Evolutionary conservation across 768 basidiomycete species (phyloP).

Genomic region (Hypholoma fasciculare): DNA sequence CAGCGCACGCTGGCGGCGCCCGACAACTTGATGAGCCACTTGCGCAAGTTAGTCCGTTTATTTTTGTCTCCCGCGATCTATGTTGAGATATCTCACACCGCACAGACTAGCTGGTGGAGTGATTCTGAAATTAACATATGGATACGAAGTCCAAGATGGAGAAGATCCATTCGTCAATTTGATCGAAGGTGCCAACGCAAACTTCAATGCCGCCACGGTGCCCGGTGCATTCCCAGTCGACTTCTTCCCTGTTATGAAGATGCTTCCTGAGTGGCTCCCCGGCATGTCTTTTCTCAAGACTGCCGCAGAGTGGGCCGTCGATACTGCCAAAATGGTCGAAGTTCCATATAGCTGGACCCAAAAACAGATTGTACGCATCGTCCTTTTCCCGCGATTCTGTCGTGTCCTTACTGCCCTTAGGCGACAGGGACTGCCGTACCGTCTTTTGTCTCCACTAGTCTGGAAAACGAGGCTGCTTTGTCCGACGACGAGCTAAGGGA

Average conservation of each 20-base stretch:
- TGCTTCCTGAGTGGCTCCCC: conserved; percentile 58
- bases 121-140: conserved; percentile 55
- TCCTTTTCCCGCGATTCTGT: neutral
- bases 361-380: conserved; percentile 42
- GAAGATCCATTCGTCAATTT: conserved; percentile 51
- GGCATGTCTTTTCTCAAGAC: conserved; percentile 52
- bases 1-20: conserved; percentile 33
- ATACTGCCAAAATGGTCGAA: conserved; percentile 38
- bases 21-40: conserved; percentile 29
- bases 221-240: conserved; percentile 50
- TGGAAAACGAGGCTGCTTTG: conserved; percentile 35
- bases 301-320: conserved; percentile 40
- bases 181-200: conserved; percentile 50
- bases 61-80: neutral
- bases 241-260: conserved; percentile 39
- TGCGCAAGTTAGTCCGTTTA: conserved; percentile 40
- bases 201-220: conserved; percentile 49
- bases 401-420: conserved; percentile 21
- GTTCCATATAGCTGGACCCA: conserved; percentile 45
- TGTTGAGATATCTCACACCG: neutral
- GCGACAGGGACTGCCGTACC: conserved; percentile 38
- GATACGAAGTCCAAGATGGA: conserved; percentile 53
- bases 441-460: conserved; percentile 43
- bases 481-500: conserved; percentile 34
- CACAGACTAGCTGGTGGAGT: conserved; percentile 50